Conservation (phyloP, 2,329 filamentous ascomycete species). For the Trichoderma sp. region DNA sequence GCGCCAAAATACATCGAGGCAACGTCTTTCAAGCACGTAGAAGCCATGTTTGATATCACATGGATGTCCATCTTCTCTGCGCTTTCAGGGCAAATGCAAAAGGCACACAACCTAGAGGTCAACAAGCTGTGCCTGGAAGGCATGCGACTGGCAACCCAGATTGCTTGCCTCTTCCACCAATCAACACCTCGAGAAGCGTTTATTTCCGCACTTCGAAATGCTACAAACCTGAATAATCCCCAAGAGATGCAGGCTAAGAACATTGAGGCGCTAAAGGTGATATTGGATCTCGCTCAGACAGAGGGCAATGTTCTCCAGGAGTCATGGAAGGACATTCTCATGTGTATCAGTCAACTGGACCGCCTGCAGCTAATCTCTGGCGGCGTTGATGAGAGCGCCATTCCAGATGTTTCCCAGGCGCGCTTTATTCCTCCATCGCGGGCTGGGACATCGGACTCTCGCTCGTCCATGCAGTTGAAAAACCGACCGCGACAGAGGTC, state of each 20-base stretch:
- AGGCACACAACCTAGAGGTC: conserved; percentile 87
- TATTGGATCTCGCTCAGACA: conserved; percentile 87
- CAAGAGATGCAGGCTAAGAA: conserved; percentile 96
- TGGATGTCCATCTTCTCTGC: conserved; percentile 99
- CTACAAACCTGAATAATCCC: conserved; percentile 92
- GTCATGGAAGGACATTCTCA: conserved; percentile 94
- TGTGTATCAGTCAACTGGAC: conserved; percentile 94
- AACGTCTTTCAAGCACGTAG: conserved; percentile 89
- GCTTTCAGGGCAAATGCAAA: conserved; percentile 87
- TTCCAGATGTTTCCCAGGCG: conserved; percentile 87
- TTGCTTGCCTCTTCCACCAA: conserved; percentile 89
- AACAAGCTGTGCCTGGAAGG: conserved; percentile 92
- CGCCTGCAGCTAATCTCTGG: conserved; percentile 91
- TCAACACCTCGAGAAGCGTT: conserved; percentile 94
- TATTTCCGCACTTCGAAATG: conserved; percentile 86
- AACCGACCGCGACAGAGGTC: conserved; percentile 47
- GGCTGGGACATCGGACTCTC: conserved; percentile 52
- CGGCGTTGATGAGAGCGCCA: conserved; percentile 85
- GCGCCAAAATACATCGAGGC: conserved; percentile 81
- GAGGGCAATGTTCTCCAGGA: conserved; percentile 86
- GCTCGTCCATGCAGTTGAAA: conserved; percentile 64
- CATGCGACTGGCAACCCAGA: conserved; percentile 88
- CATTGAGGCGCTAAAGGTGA: conserved; percentile 85
- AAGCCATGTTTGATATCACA: conserved; percentile 96
- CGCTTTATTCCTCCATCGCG: conserved; percentile 63